A percentile compares a stretch with the other conserved stretches of the same genome.
phyloP scores from a whole-genome alignment of 371 early-diverging fungal genomes.

The Phascolomyces articulosus region DNA sequence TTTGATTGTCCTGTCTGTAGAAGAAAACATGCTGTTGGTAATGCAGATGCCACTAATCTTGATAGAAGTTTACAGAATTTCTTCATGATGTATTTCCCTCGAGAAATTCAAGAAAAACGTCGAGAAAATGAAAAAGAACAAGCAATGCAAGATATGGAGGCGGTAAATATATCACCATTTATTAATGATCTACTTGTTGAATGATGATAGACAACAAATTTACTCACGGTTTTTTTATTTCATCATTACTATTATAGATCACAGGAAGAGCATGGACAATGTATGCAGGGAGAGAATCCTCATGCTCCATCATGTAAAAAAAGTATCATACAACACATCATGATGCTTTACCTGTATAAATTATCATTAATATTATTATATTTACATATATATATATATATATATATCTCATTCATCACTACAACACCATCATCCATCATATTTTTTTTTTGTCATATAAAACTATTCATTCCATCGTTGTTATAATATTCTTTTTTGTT shows the following conservation, averaged over 20 bases:
- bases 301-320: constrained; percentile 21
- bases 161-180: constrained; percentile 19
- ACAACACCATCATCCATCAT: no score
- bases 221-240: no score
- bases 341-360: neutral
- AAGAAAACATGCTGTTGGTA: constrained; percentile 54
- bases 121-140: constrained; percentile 66
- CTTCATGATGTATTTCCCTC: constrained; percentile 72
- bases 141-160: constrained; percentile 54
- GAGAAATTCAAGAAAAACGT: constrained; percentile 71
- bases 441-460: no score
- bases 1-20: constrained; percentile 76
- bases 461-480: no score
- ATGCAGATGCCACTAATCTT: constrained; percentile 62
- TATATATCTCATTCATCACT: neutral
- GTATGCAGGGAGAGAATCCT: neutral
- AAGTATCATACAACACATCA: neutral
- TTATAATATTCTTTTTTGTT: no score
- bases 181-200: no score
- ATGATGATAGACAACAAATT: no score
- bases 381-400: neutral
- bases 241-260: no score
- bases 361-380: no score
- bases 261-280: constrained; percentile 21
- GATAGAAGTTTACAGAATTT: constrained; percentile 67